phyloP scores from a whole-genome alignment of 2,329 filamentous ascomycete genomes.

The Monilinia laxa region DNA sequence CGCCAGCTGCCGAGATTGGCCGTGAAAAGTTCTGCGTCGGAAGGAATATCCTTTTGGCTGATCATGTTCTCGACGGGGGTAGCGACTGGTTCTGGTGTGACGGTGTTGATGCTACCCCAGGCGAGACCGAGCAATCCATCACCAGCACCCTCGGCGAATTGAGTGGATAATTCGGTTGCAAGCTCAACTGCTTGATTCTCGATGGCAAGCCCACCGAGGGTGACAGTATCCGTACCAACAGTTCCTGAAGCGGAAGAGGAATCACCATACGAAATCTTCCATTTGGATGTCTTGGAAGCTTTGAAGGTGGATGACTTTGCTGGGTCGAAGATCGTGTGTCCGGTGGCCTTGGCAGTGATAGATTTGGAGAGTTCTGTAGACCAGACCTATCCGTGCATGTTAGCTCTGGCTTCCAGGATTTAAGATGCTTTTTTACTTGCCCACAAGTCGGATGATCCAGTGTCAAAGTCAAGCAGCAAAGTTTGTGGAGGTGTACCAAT shows the following conservation, averaged over 20 bases:
- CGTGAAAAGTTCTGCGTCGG: constrained; percentile 55
- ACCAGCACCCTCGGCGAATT: constrained; percentile 56
- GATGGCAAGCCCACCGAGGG: constrained; percentile 60
- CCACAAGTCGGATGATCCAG: constrained; percentile 70
- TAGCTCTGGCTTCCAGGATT: not conserved
- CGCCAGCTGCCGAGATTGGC: constrained; percentile 56
- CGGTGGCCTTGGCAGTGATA: constrained; percentile 39
- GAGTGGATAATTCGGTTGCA: constrained; percentile 56
- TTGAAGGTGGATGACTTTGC: constrained; percentile 61
- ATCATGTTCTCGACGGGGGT: constrained; percentile 73
- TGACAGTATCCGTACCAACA: constrained; percentile 63
- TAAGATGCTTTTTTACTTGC: constrained; percentile 42
- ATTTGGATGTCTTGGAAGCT: constrained; percentile 49
- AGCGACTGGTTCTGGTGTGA: constrained; percentile 52
- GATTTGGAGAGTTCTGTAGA: constrained; percentile 50
- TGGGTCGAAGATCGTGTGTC: constrained; percentile 59
- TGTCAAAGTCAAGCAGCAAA: constrained; percentile 66
- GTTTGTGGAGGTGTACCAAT: constrained; percentile 66
- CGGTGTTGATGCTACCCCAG: constrained; percentile 63
- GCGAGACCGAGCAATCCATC: constrained; percentile 69
- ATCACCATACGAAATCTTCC: constrained; percentile 69
- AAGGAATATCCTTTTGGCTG: constrained; percentile 51
- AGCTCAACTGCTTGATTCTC: constrained; percentile 64
- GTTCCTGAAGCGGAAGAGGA: constrained; percentile 63
- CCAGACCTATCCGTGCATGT: constrained; percentile 47